Evolutionary conservation across 2,329 filamentous ascomycete species (phyloP).

Genomic region (Pyrenophora teres): DNA sequence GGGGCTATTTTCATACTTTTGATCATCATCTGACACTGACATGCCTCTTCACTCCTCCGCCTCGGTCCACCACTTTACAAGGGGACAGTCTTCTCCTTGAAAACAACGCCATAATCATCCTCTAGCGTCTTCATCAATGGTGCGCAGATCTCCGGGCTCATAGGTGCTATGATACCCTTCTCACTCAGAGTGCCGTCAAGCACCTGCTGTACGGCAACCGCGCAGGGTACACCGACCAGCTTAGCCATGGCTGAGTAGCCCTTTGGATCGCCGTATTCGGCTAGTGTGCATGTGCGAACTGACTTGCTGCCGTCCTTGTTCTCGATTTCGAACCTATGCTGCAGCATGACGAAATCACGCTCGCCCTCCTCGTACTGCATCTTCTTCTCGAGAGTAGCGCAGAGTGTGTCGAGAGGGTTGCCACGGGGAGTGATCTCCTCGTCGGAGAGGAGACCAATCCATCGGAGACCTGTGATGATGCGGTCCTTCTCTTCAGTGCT

Average conservation of each 20-base stretch:
- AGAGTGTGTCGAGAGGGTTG: constrained; percentile 89
- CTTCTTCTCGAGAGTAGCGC: constrained; percentile 85
- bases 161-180: constrained; percentile 77
- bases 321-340: constrained; percentile 85
- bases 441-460: constrained; percentile 73
- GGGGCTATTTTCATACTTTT: neutral
- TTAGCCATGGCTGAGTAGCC: constrained; percentile 86
- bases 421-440: constrained; percentile 71
- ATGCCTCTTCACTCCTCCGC: neutral
- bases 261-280: constrained; percentile 78
- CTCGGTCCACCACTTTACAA: constrained; percentile 17
- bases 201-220: constrained; percentile 75
- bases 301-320: constrained; percentile 77
- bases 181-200: constrained; percentile 74
- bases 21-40: neutral
- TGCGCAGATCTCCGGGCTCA: constrained; percentile 71
- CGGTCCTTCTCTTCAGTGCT: constrained; percentile 69
- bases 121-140: constrained; percentile 78
- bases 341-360: constrained; percentile 79
- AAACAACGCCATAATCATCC: constrained; percentile 75
- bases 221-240: constrained; percentile 76
- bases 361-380: constrained; percentile 84
- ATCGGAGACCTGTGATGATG: constrained; percentile 72
- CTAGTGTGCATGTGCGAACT: constrained; percentile 78
- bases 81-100: constrained; percentile 67